These are phyloP conservation scores for Moesziomyces sp. DNA, from an alignment of 1,284 basidiomycete species.

Conservation along the genomic window DNA sequence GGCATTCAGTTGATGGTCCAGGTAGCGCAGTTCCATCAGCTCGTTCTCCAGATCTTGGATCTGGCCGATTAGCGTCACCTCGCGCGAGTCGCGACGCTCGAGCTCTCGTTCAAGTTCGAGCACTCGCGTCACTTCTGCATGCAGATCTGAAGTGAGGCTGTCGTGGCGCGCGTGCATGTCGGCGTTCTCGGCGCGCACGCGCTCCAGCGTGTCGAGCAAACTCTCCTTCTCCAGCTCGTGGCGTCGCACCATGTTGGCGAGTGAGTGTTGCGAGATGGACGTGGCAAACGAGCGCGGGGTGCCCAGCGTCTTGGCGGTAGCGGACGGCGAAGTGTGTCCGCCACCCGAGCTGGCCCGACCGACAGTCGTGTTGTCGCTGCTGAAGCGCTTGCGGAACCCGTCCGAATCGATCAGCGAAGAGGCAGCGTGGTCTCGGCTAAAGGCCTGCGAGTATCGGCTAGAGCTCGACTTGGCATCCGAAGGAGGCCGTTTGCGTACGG, in stretches of 20 bases:
- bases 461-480: slow-evolving; percentile 43
- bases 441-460: slow-evolving; percentile 38
- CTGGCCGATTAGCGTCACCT: slow-evolving; percentile 35
- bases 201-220: slow-evolving; percentile 53
- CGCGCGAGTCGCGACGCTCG: slow-evolving; percentile 46
- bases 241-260: slow-evolving; percentile 48
- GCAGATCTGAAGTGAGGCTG: slow-evolving; percentile 48
- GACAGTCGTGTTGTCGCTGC: slow-evolving; percentile 43
- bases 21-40: slow-evolving; percentile 34
- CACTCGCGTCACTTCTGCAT: slow-evolving; percentile 58
- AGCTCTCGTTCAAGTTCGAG: slow-evolving; percentile 55
- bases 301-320: slow-evolving; percentile 55
- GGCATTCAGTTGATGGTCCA: slow-evolving; percentile 40
- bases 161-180: slow-evolving; percentile 43
- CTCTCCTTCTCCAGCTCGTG: slow-evolving; percentile 60
- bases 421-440: slow-evolving; percentile 33
- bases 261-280: slow-evolving; percentile 38
- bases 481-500: slow-evolving; percentile 23
- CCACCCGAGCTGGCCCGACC: slow-evolving; percentile 46
- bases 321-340: slow-evolving; percentile 57
- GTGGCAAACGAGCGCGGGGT: slow-evolving; percentile 52
- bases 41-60: slow-evolving; percentile 45
- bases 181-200: slow-evolving; percentile 40
- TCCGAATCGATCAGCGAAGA: slow-evolving; percentile 30
- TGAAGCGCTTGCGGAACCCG: slow-evolving; percentile 39